Conservation (phyloP, 1,284 basidiomycete species). For the Boletellus deceptivus region DNA sequence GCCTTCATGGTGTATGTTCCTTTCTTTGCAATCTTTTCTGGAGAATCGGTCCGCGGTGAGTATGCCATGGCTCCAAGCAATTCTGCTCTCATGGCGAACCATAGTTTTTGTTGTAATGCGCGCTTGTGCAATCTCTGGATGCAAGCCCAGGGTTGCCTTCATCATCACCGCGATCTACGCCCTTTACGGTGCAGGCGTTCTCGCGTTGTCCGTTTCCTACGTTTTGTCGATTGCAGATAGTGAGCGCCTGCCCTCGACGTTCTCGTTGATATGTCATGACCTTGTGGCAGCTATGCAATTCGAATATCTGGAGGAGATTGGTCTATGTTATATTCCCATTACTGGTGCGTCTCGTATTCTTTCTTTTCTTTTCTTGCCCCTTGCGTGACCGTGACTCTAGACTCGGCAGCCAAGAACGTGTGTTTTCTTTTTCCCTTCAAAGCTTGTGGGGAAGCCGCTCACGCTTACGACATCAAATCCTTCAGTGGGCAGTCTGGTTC, state of each 20-base stretch:
- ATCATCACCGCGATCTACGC: slow-evolving; percentile 8
- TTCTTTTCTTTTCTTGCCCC: not conserved
- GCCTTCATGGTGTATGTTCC: slow-evolving; percentile 7
- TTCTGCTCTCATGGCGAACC: no score
- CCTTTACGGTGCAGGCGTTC: slow-evolving; percentile 4
- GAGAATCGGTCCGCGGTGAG: slow-evolving; percentile 28
- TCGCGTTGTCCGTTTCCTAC: not conserved
- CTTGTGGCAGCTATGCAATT: slow-evolving; percentile 5
- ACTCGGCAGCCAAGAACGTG: slow-evolving; percentile 9
- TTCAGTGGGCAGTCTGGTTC: slow-evolving; percentile 18
- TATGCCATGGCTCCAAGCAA: not conserved
- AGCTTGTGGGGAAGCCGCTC: not conserved
- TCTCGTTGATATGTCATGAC: not conserved
- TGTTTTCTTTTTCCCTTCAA: slow-evolving; percentile 1
- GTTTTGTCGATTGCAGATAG: not conserved
- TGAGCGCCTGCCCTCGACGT: not conserved
- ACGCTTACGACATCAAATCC: not conserved
- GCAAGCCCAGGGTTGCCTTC: slow-evolving; percentile 1
- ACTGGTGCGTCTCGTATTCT: slow-evolving; percentile 11
- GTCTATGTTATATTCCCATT: slow-evolving; percentile 9
- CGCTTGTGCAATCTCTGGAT: slow-evolving; percentile 20
- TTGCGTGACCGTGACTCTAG: not conserved
- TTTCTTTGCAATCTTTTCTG: slow-evolving; percentile 14
- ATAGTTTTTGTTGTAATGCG: slow-evolving; percentile 27
- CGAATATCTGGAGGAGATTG: slow-evolving; percentile 4